Evolutionary conservation across 2,329 filamentous ascomycete species (phyloP), one percentile per base, ranked within the genome.

Genomic region (Talaromyces sp.): DNA sequence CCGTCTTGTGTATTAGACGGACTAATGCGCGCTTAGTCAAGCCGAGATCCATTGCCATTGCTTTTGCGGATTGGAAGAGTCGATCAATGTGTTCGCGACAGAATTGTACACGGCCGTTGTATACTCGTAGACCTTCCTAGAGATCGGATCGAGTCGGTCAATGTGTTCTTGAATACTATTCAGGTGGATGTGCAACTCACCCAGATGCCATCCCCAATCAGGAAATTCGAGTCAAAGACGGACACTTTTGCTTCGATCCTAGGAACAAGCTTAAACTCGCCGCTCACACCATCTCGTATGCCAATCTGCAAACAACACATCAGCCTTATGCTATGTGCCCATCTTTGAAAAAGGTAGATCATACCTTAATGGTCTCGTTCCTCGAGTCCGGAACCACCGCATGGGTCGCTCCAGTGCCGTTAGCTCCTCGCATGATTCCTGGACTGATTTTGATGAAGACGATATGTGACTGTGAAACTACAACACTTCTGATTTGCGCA

Each of bases 21-120:
- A 35, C 50, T 16, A 54, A 6, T 54, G 33, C 50, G 28, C 50
- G 50, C 28, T 54, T 54, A 28, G 50, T 33, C 28, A 54, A 23
- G 50, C 50, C 50, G 50, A 54, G 50, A 54, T 54, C 18, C 50
- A 54, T 54, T 35, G 50, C 50, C 50, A 54, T 54, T 54, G 50
- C 50, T 54, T 54, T 54, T 8, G 50, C 50, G 9, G 50, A 54
- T 54, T 54, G 50, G 50, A 54, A 54, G 11, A 54, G 18, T 18
- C 50, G 50, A 21, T 54, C 50, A 12, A 54, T 54, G 18, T 54
- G 50, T 54, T 54, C 50, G 12, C 50, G 28, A 12, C 50, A 54
- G 31, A 54, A 54, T 33, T 54, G 50, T 16, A 54, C 50, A 31
- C 50, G 50, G 5, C 50, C 50, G 21, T 54, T 54, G 31, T 54